Conservation (phyloP, 495 filamentous ascomycete species). For the Penicillium steckii region DNA sequence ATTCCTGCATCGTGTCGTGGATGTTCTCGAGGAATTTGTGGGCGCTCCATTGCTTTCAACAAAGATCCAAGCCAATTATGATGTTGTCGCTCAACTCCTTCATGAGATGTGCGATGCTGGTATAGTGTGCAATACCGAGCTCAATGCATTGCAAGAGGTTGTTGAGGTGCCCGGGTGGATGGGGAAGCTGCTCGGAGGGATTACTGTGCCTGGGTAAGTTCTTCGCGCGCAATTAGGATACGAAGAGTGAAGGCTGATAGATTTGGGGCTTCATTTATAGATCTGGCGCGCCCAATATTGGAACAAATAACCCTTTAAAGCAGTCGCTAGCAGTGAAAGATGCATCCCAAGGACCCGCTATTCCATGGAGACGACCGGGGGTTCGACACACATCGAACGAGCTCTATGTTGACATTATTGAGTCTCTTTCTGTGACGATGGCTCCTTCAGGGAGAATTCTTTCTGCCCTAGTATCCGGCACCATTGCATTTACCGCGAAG, state of each 20-base stretch:
- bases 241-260: not conserved
- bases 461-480: constrained; percentile 84
- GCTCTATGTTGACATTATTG: constrained; percentile 93
- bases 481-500: constrained; percentile 92
- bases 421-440: constrained; percentile 81
- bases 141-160: constrained; percentile 86
- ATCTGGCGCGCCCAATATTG: constrained; percentile 43
- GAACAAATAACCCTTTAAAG: constrained; percentile 43
- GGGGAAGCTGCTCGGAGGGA: constrained; percentile 85
- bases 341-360: constrained; percentile 49
- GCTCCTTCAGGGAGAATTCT: constrained; percentile 87
- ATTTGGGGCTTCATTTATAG: constrained; percentile 8
- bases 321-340: constrained; percentile 43
- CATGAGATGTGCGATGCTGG: constrained; percentile 97
- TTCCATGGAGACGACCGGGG: constrained; percentile 87
- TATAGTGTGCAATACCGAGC: constrained; percentile 84
- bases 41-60: constrained; percentile 81
- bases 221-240: not conserved
- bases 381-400: constrained; percentile 97
- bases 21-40: constrained; percentile 92
- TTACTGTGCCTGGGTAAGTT: constrained; percentile 72
- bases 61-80: constrained; percentile 86
- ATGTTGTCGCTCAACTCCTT: constrained; percentile 90
- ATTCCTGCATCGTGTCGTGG: constrained; percentile 90
- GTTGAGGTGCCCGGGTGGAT: constrained; percentile 89